Evolutionary conservation across 257 asterid species (phyloP), one percentile per base, ranked within the genome.

Genomic region (Rubia yunnanensis): DNA sequence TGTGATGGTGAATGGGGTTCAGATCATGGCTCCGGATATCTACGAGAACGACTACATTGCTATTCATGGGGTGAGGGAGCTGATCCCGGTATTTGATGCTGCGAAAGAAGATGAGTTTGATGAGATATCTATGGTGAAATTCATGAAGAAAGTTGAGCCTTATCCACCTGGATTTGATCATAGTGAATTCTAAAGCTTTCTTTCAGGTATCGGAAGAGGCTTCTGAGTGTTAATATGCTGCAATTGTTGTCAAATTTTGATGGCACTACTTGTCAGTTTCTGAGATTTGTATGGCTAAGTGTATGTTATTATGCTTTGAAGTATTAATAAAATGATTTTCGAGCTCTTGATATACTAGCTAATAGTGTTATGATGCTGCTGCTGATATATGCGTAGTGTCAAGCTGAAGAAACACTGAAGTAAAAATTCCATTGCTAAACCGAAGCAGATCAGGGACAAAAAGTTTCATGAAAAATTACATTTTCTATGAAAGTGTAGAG

Each of bases 1-100:
- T 27, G 79, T 79, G 60, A 78, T 74, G 82, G 84, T 89, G 48
- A 89, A 87, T 72, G 95, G 95, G 6, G 84, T 77, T 10, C 81
- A 71, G 23, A 83, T 92, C 44, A 70, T 78, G 1, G 76, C 72
- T 60, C 92, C 98, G 0, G 88, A 83, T 13, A 67, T 92, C 95
- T 85, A 81, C 60, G 80, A 74, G 41, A 78, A 73, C 34, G 86
- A 82, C 14, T 71, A 81, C 80, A 48, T 88, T 58, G 89, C 79
- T 30, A 74, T 92, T 72, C 96, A 89, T 66, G 95, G 98, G 23
- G 72, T 92, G 24, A 61, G 65, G 39, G 81, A 79, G 1, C 67
- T 76, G 59, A 83, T 92, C 73, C 38, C 83, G 7, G 27, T 70
- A 74, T 84, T 86, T 6, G 84, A 84, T 49, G 60, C 10, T 10